phyloP scores from a whole-genome alignment of 2,329 filamentous ascomycete species.

The Xylariaceae sp. region DNA sequence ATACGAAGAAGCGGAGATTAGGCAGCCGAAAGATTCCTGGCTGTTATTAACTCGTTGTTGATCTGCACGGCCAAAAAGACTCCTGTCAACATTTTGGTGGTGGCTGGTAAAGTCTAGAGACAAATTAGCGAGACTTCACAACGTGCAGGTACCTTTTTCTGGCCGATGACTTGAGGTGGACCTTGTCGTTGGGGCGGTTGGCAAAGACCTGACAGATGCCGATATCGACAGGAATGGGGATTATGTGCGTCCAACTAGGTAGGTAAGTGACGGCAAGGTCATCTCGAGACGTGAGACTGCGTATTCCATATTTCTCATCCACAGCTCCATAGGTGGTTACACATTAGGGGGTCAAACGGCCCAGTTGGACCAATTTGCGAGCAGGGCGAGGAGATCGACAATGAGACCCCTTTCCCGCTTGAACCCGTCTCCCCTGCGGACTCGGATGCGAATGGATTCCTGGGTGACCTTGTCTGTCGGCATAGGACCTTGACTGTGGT shows the following conservation, averaged over 20 bases:
- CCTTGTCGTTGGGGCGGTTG: not conserved
- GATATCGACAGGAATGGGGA: not conserved
- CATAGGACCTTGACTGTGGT: not conserved
- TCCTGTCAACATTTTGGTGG: not conserved
- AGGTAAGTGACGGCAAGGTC: not conserved
- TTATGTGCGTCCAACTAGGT: not conserved
- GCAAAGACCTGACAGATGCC: not conserved
- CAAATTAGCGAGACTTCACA: not conserved
- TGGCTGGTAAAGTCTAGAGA: not conserved
- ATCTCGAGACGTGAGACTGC: not conserved
- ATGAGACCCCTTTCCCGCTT: conserved; percentile 6
- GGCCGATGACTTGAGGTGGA: not conserved
- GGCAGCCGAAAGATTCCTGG: conserved; percentile 11
- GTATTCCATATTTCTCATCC: not conserved
- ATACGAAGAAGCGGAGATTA: not conserved
- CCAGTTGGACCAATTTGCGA: conserved; percentile 5
- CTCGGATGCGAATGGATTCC: not conserved
- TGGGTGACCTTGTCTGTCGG: not conserved
- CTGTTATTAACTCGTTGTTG: not conserved
- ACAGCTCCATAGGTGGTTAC: not conserved
- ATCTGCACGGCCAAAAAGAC: not conserved
- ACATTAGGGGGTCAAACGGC: conserved; percentile 1
- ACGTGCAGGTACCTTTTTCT: not conserved
- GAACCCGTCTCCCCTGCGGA: not conserved
- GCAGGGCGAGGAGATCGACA: conserved; percentile 6